Percentiles rank a stretch among this genome's conserved stretches.
Evolutionary conservation across 1,139 yeast genomes (phyloP).

Genomic region (Blastobotrys capitulatus): DNA sequence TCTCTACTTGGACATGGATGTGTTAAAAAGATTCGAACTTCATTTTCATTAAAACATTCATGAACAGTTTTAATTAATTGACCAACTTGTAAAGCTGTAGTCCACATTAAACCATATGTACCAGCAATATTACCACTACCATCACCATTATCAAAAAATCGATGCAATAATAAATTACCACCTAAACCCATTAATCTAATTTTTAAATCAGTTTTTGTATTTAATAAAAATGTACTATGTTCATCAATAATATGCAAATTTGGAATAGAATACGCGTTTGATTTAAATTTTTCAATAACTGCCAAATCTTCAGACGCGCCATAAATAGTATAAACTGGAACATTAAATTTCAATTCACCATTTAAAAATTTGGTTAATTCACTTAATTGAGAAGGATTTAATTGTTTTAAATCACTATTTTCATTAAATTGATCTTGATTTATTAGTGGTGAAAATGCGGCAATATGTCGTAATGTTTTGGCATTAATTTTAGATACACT

Average conservation of each 20-base stretch:
- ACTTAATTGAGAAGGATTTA: conserved; percentile 40
- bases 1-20: conserved; percentile 66
- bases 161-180: conserved; percentile 62
- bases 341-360: conserved; percentile 43
- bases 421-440: conserved; percentile 41
- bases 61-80: conserved; percentile 48
- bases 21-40: conserved; percentile 57
- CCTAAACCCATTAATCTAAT: conserved; percentile 65
- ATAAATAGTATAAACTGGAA: conserved; percentile 70
- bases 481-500: conserved; percentile 47
- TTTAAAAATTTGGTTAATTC: conserved; percentile 49
- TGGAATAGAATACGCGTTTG: conserved; percentile 47
- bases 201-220: conserved; percentile 39
- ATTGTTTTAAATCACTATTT: conserved; percentile 36
- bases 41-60: conserved; percentile 36
- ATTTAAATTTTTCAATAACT: conserved; percentile 56
- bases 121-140: conserved; percentile 49
- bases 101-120: conserved; percentile 72
- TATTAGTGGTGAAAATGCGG: conserved; percentile 60
- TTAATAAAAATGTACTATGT: conserved; percentile 34
- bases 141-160: conserved; percentile 63
- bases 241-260: conserved; percentile 64
- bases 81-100: conserved; percentile 65
- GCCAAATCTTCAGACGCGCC: conserved; percentile 73
- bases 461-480: conserved; percentile 50